These are phyloP conservation scores for Litchi chinensis DNA, from an alignment of 345 rosid genomes.

Conservation along the genomic window DNA sequence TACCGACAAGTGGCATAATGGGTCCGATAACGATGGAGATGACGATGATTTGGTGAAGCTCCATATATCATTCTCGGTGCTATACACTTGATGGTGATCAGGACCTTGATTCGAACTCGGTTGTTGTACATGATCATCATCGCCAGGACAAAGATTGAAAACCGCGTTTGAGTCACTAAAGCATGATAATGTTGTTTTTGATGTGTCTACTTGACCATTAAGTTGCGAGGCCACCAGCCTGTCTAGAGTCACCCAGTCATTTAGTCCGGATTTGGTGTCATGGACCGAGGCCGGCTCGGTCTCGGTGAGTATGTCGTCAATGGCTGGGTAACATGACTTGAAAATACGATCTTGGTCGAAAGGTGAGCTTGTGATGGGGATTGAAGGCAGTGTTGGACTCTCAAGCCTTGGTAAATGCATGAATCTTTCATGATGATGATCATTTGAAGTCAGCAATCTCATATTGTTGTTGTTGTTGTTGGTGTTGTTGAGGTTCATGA, in stretches of 20 bases:
- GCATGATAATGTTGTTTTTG: slow-evolving; percentile 46
- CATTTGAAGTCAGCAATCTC: slow-evolving; percentile 31
- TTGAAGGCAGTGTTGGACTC: slow-evolving; percentile 46
- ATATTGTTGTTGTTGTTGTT: slow-evolving; percentile 5
- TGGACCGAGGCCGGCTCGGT: slow-evolving; percentile 19
- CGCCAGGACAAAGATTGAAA: slow-evolving; percentile 42
- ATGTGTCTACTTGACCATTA: slow-evolving; percentile 58
- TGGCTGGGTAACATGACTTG: slow-evolving; percentile 32
- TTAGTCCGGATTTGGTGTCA: slow-evolving; percentile 31
- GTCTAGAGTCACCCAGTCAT: slow-evolving; percentile 82
- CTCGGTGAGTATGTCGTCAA: slow-evolving; percentile 44
- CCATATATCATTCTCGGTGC: slow-evolving; percentile 61
- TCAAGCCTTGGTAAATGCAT: slow-evolving; percentile 78
- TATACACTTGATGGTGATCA: slow-evolving; percentile 9
- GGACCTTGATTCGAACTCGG: slow-evolving; percentile 36
- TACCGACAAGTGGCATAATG: slow-evolving; percentile 74
- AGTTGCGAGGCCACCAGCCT: slow-evolving; percentile 92
- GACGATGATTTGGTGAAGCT: slow-evolving; percentile 62
- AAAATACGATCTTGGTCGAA: slow-evolving; percentile 27
- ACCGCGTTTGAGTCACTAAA: slow-evolving; percentile 44
- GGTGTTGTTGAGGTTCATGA: slow-evolving; percentile 19
- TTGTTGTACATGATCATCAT: slow-evolving; percentile 41
- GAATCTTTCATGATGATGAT: slow-evolving; percentile 43
- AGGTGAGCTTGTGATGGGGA: slow-evolving; percentile 20
- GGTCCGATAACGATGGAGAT: slow-evolving; percentile 63